A percentile compares a stretch with the other conserved stretches of the same genome.
Conservation (phyloP, 768 basidiomycete genomes). For the Porpolomopsis calyptriformis region DNA sequence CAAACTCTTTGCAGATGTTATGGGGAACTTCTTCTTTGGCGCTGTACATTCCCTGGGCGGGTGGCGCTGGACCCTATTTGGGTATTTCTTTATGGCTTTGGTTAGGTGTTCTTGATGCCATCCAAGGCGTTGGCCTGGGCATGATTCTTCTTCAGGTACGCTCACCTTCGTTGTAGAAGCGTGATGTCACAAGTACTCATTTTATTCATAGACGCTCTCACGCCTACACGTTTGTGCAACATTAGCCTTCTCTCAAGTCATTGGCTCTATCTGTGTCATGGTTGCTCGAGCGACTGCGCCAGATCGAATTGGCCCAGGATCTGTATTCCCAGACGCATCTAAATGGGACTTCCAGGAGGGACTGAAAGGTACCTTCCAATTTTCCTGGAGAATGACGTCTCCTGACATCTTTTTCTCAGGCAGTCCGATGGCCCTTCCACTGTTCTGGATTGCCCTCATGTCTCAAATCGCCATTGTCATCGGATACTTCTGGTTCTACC, state of each 20-base stretch:
- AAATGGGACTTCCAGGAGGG: slow-evolving; percentile 81
- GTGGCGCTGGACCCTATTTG: slow-evolving; percentile 74
- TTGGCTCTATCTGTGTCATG: slow-evolving; percentile 88
- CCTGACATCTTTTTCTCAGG: slow-evolving; percentile 22
- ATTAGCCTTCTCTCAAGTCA: slow-evolving; percentile 79
- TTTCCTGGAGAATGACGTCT: background rate
- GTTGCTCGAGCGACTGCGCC: slow-evolving; percentile 85
- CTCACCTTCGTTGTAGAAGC: slow-evolving; percentile 2
- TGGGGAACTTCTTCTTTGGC: slow-evolving; percentile 95
- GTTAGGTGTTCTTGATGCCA: slow-evolving; percentile 88
- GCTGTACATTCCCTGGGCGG: slow-evolving; percentile 90
- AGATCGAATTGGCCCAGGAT: slow-evolving; percentile 77
- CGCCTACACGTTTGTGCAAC: slow-evolving; percentile 92
- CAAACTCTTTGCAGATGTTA: slow-evolving; percentile 45
- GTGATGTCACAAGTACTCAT: slow-evolving; percentile 12
- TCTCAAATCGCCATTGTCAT: slow-evolving; percentile 78
- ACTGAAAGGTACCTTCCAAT: slow-evolving; percentile 35
- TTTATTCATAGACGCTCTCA: slow-evolving; percentile 56
- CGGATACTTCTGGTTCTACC: slow-evolving; percentile 96
- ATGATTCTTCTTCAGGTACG: slow-evolving; percentile 73
- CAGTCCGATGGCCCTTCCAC: slow-evolving; percentile 72
- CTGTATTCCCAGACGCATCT: slow-evolving; percentile 86
- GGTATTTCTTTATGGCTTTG: slow-evolving; percentile 88
- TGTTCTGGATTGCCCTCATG: slow-evolving; percentile 80
- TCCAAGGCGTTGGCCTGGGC: slow-evolving; percentile 90